phyloP scores from a whole-genome alignment of 768 basidiomycete species.

The Boletellus emodensis region DNA sequence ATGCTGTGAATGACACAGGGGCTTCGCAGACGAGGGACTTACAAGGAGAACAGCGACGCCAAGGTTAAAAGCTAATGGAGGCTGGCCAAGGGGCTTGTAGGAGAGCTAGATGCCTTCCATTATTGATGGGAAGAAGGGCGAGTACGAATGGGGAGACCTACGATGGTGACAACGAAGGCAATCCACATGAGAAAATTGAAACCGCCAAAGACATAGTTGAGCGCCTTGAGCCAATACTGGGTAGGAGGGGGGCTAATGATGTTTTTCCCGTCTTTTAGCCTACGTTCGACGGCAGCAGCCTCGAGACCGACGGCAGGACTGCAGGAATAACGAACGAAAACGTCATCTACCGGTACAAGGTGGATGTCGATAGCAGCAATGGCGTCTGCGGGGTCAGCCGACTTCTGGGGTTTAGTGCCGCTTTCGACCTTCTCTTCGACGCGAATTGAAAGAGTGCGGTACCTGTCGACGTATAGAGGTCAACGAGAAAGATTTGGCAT shows the following conservation, averaged over 20 bases:
- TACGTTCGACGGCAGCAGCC: constrained; percentile 38
- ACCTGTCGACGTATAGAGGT: constrained; percentile 18
- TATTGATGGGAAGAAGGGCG: background rate
- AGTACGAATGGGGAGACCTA: constrained; percentile 19
- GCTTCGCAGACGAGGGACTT: constrained; percentile 20
- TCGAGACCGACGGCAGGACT: constrained; percentile 47
- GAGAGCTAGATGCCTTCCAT: constrained; percentile 38
- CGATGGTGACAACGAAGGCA: constrained; percentile 46
- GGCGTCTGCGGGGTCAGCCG: constrained; percentile 34
- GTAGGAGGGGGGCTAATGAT: constrained; percentile 46
- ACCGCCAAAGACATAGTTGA: constrained; percentile 54
- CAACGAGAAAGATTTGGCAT: background rate
- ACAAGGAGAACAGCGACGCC: constrained; percentile 51
- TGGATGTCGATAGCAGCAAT: constrained; percentile 50
- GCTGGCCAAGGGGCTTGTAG: constrained; percentile 46
- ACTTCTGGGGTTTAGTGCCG: constrained; percentile 14
- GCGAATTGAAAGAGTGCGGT: constrained; percentile 45
- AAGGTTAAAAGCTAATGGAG: constrained; percentile 43
- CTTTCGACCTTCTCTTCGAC: constrained; percentile 31
- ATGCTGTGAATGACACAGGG: background rate
- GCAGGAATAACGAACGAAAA: constrained; percentile 42
- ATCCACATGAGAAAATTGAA: constrained; percentile 57
- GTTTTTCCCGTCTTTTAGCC: constrained; percentile 42
- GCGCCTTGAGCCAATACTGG: constrained; percentile 45
- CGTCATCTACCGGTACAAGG: constrained; percentile 37